Conservation (phyloP, 2,329 filamentous ascomycete species). For the Trichoderma atroviride region DNA sequence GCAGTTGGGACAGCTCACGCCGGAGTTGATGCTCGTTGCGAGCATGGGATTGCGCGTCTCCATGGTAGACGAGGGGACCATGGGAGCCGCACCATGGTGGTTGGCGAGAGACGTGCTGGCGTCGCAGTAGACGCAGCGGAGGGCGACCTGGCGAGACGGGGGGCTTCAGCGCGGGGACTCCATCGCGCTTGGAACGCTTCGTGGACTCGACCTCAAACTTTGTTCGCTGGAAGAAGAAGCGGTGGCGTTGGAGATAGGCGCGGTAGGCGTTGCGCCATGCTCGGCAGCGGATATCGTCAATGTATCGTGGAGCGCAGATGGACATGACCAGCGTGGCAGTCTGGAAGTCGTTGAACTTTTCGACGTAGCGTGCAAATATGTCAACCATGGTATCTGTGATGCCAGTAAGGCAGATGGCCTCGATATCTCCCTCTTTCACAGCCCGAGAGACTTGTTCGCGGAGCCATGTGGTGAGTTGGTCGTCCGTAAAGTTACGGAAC, state of each 20-base stretch:
- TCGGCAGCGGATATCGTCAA: constrained; percentile 73
- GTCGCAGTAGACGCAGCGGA: constrained; percentile 78
- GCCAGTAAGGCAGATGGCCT: constrained; percentile 77
- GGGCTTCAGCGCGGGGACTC: constrained; percentile 63
- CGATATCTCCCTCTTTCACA: constrained; percentile 69
- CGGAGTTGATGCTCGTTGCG: constrained; percentile 59
- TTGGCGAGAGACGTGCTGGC: constrained; percentile 57
- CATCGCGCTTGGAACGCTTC: constrained; percentile 66
- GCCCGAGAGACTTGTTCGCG: constrained; percentile 63
- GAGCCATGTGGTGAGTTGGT: constrained; percentile 68
- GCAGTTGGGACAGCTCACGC: constrained; percentile 68
- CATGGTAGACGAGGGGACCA: constrained; percentile 34
- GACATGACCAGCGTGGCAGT: constrained; percentile 76
- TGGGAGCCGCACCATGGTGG: constrained; percentile 34
- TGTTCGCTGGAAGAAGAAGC: constrained; percentile 71
- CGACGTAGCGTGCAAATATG: constrained; percentile 74
- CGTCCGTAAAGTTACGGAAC: constrained; percentile 65
- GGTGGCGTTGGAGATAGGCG: constrained; percentile 72
- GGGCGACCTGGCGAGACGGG: constrained; percentile 69
- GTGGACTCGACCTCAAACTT: constrained; percentile 79
- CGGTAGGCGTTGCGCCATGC: constrained; percentile 75
- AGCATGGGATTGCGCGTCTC: constrained; percentile 59
- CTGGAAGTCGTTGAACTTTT: constrained; percentile 76
- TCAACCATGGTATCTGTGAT: constrained; percentile 73
- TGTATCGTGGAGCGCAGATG: constrained; percentile 73